Conservation (phyloP, 306 rosid species). For the Cyclanthera cordifolia region DNA sequence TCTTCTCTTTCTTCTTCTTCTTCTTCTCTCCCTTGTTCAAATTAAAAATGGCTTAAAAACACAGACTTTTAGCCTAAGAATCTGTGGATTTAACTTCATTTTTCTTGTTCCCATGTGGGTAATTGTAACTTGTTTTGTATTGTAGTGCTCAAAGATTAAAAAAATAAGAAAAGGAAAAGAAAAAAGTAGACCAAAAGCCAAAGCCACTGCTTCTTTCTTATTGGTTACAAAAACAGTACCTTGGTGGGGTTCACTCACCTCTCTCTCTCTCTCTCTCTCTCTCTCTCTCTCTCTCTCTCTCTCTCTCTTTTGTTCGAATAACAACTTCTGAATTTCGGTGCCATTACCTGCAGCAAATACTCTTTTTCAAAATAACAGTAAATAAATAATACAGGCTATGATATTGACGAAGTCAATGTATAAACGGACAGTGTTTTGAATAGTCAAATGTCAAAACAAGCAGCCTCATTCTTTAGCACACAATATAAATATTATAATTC, state of each 20-base stretch:
- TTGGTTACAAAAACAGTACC: neutral
- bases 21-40: neutral
- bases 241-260: neutral
- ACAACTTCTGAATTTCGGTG: neutral
- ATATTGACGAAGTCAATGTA: neutral
- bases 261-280: no score
- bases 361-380: no score
- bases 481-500: neutral
- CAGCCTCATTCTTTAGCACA: neutral
- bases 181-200: neutral
- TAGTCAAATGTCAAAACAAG: constrained; percentile 8
- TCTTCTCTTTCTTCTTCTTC: neutral
- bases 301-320: neutral
- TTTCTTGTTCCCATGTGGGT: neutral
- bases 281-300: neutral
- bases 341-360: neutral
- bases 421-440: neutral
- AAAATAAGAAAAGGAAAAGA: no score
- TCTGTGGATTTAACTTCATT: neutral
- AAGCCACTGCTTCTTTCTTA: neutral
- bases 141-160: neutral
- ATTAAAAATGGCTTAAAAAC: neutral
- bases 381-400: neutral
- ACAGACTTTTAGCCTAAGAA: neutral
- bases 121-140: neutral